Percentiles rank a stretch among this genome's conserved stretches.
phyloP scores from a whole-genome alignment of 768 basidiomycete species.

The Suillus subaureus region DNA sequence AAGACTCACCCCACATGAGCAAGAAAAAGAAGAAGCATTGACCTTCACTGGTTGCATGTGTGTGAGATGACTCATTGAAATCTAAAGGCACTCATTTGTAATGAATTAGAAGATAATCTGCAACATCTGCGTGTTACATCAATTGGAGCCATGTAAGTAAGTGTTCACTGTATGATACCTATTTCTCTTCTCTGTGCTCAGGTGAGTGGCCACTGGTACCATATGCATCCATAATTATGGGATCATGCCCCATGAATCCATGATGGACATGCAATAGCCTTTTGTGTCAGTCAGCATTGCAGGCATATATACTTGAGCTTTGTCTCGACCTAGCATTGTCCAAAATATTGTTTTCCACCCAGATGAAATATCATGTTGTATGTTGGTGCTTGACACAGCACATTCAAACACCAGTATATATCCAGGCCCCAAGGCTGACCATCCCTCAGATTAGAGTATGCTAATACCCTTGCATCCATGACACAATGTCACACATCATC shows the following conservation, averaged over 20 bases:
- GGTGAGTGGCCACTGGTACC: neutral
- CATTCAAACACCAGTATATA: neutral
- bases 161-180: too few relatives aligned
- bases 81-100: too few relatives aligned
- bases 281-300: neutral
- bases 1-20: too few relatives aligned
- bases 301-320: neutral
- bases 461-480: neutral
- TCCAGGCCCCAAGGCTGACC: slow-evolving; percentile 2
- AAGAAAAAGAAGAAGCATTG: too few relatives aligned
- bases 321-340: neutral
- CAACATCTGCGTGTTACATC: too few relatives aligned
- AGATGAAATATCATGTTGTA: neutral
- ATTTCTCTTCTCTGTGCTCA: too few relatives aligned
- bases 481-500: too few relatives aligned
- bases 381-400: neutral
- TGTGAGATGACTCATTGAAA: too few relatives aligned
- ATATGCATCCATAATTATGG: neutral
- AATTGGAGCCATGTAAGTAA: too few relatives aligned
- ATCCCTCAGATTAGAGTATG: neutral
- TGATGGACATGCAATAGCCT: neutral
- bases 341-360: neutral
- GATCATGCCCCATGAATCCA: neutral
- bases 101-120: too few relatives aligned
- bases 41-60: too few relatives aligned